Evolutionary conservation across 78 protist genomes (phyloP), one percentile per base, ranked within the genome.

Genomic region (Acrasis kona): DNA sequence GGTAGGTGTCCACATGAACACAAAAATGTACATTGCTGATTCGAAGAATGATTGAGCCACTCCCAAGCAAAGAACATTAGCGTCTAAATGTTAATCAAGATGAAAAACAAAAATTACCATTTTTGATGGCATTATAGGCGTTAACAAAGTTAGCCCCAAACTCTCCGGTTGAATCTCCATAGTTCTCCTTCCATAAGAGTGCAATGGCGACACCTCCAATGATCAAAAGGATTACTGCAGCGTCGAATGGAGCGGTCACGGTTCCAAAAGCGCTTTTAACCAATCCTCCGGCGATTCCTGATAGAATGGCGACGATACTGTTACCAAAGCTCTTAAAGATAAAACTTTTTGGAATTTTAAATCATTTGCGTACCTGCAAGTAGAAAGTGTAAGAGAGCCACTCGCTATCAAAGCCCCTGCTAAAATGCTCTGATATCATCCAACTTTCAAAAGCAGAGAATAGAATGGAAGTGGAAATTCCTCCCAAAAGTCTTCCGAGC

Each of bases 391-490:
- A 30, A 1, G 41, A 2, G 4, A 94, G 70, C n/a, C 64, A 72
- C 29, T 10, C 10, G 3, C 8, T 73, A 1, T 57, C 67, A 28
- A 65, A 88, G 9, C 74, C 85, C 12, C 37, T 67, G 78, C 36
- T 6, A 70, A 50, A 32, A 73, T 92, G 96, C 73, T 89, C 96
- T 66, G 81, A 40, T 31, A 95, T 89, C 93, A 93, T 76, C 99
- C 99, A 96, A 29, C 94, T 12, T 66, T 96, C 99, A 65, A 95
- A 93, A 10, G 84, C 79, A 31, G 95, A 83, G 78, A 86, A 90
- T 71, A 96, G 84, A 6, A 96, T 72, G 9, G 96, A 90, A 12
- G 99, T 95, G n/a, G 99, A 87, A 10, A 95, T 57, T 65, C 99
- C 99, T 12, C 86, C 85, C 8, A 87, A 34, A 6, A 96, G 34